Evolutionary conservation across 768 basidiomycete genomes (phyloP).

Genomic region (Fistulinella prunicolor): DNA sequence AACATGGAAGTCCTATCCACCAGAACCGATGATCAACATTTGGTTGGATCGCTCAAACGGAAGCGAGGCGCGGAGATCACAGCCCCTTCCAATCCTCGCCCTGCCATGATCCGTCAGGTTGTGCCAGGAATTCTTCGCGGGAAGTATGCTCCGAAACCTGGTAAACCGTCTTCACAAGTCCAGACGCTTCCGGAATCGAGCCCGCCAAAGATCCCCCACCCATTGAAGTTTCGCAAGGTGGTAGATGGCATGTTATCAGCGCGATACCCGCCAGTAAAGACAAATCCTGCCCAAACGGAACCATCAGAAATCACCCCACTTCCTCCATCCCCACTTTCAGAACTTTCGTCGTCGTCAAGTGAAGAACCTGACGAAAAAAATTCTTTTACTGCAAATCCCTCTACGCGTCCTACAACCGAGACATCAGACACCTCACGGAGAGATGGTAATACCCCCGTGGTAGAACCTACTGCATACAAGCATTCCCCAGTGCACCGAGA

Average conservation of each 20-base stretch:
- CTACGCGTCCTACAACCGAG: neutral
- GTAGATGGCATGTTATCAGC: constrained; percentile 36
- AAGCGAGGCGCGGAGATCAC: constrained; percentile 20
- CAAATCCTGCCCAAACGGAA: constrained; percentile 9
- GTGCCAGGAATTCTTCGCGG: constrained; percentile 32
- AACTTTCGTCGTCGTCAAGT: constrained; percentile 21
- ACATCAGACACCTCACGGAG: neutral
- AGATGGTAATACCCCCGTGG: constrained; percentile 12
- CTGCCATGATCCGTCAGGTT: constrained; percentile 36
- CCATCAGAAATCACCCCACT: neutral
- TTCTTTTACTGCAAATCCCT: neutral
- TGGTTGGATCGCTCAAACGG: constrained; percentile 32
- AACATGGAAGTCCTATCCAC: constrained; percentile 8
- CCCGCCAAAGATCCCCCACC: constrained; percentile 23
- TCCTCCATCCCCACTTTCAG: constrained; percentile 21
- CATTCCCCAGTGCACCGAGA: constrained; percentile 16
- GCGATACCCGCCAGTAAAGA: constrained; percentile 23
- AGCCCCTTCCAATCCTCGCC: constrained; percentile 21
- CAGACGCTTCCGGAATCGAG: constrained; percentile 14
- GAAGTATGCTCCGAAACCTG: constrained; percentile 28
- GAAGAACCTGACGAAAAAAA: constrained; percentile 13
- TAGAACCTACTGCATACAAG: neutral
- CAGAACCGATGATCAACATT: constrained; percentile 9
- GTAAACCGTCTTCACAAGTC: constrained; percentile 13
- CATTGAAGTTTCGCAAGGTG: constrained; percentile 39